A percentile compares a stretch with the other conserved stretches of the same genome.
phyloP scores from a whole-genome alignment of 2,329 filamentous ascomycete species.

The Calonectria multiphialidica region DNA sequence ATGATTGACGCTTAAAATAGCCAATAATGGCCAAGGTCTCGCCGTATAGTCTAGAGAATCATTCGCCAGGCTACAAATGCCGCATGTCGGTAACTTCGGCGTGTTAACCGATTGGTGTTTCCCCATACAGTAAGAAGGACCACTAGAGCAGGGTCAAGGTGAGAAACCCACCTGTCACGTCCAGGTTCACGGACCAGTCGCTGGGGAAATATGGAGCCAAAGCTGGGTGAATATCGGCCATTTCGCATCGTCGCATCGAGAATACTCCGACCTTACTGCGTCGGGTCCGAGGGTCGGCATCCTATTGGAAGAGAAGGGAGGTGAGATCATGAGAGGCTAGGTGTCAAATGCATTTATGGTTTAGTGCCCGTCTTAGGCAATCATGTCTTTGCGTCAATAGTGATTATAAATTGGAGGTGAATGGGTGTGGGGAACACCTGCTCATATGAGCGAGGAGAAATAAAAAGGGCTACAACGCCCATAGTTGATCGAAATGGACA shows the following conservation, averaged over 20 bases:
- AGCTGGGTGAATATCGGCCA: neutral
- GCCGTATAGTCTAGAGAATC: neutral
- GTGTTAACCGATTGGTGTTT: neutral
- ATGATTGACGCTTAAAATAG: neutral
- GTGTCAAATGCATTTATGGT: neutral
- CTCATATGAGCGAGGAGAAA: neutral
- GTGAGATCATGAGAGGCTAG: neutral
- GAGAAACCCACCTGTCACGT: neutral
- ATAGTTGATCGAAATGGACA: neutral
- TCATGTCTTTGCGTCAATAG: neutral
- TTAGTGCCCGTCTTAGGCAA: neutral
- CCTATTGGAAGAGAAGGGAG: neutral
- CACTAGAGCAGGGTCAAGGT: neutral
- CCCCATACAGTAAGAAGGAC: neutral
- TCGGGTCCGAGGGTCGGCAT: neutral
- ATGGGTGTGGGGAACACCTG: neutral
- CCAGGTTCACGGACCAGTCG: neutral
- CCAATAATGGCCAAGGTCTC: neutral
- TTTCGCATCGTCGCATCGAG: neutral
- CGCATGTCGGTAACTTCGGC: neutral
- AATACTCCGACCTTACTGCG: neutral
- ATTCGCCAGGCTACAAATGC: neutral
- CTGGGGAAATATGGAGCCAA: neutral
- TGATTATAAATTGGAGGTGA: neutral
- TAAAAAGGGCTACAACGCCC: neutral